Conservation (phyloP, 441 rosid genomes). For the Eruca vesicaria region DNA sequence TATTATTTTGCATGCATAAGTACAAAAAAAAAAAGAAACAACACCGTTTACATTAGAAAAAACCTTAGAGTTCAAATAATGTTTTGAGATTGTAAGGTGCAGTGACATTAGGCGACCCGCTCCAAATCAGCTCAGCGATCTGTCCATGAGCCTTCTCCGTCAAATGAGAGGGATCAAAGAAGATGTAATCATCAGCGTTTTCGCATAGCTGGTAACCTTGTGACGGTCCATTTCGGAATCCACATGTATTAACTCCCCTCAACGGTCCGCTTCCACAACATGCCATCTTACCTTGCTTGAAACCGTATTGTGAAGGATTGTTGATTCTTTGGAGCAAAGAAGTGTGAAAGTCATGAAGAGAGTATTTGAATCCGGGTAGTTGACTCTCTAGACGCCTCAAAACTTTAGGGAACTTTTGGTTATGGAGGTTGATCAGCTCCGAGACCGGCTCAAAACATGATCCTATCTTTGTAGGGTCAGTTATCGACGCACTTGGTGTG, state of each 20-base stretch:
- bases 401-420: slow-evolving; percentile 29
- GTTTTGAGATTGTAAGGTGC: slow-evolving; percentile 41
- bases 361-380: slow-evolving; percentile 37
- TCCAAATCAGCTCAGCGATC: slow-evolving; percentile 41
- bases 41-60: neutral
- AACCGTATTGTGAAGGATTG: slow-evolving; percentile 41
- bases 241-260: slow-evolving; percentile 33
- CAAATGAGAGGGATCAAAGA: slow-evolving; percentile 39
- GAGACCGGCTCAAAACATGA: slow-evolving; percentile 23
- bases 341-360: slow-evolving; percentile 37
- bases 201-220: slow-evolving; percentile 33
- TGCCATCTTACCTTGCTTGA: slow-evolving; percentile 38
- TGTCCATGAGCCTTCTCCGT: slow-evolving; percentile 38
- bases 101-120: slow-evolving; percentile 20
- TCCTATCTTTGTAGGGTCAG: slow-evolving; percentile 23
- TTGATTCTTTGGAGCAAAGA: slow-evolving; percentile 22
- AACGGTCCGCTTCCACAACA: slow-evolving; percentile 39
- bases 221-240: slow-evolving; percentile 34
- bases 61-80: slow-evolving; percentile 25
- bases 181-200: slow-evolving; percentile 34
- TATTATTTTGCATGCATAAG: too few species aligned
- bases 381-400: slow-evolving; percentile 31
- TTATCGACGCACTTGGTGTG: slow-evolving; percentile 23
- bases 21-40: too few species aligned
- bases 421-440: slow-evolving; percentile 33